Evolutionary conservation across 345 rosid genomes (phyloP).

Genomic region (Euphorbia pulcherrima): DNA sequence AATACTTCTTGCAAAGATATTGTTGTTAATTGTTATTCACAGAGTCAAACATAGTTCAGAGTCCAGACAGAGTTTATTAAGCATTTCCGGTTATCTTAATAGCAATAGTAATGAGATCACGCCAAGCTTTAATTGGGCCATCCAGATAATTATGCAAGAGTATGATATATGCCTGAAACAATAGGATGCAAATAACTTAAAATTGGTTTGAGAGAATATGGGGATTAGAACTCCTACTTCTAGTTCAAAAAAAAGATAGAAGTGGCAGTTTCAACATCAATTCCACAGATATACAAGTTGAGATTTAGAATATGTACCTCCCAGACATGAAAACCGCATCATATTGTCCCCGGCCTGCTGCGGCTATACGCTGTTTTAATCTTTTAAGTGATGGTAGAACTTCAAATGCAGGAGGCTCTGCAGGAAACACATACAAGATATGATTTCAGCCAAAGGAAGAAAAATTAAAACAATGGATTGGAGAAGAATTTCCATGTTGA

Average conservation of each 20-base stretch:
- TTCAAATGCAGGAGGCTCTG: slow-evolving; percentile 91
- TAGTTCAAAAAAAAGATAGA: background rate
- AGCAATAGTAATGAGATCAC: no score
- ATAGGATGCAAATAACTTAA: background rate
- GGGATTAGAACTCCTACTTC: background rate
- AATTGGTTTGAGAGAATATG: background rate
- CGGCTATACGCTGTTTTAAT: slow-evolving; percentile 66
- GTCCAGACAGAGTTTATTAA: no score
- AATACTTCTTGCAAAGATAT: no score
- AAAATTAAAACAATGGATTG: slow-evolving; percentile 4
- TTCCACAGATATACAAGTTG: background rate
- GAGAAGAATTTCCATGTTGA: background rate
- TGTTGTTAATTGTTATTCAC: no score
- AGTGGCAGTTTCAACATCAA: background rate
- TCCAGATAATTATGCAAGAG: background rate
- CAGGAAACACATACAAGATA: slow-evolving; percentile 21
- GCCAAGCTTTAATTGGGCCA: no score
- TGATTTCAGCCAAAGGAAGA: background rate
- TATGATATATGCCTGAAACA: background rate
- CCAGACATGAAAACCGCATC: slow-evolving; percentile 96
- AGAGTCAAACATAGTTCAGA: no score
- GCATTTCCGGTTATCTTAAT: no score
- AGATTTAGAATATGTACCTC: slow-evolving; percentile 45
- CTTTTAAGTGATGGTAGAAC: slow-evolving; percentile 86
- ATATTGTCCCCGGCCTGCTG: slow-evolving; percentile 83